phyloP scores from a whole-genome alignment of 2,329 filamentous ascomycete genomes.

The Colletotrichum echinochloae region DNA sequence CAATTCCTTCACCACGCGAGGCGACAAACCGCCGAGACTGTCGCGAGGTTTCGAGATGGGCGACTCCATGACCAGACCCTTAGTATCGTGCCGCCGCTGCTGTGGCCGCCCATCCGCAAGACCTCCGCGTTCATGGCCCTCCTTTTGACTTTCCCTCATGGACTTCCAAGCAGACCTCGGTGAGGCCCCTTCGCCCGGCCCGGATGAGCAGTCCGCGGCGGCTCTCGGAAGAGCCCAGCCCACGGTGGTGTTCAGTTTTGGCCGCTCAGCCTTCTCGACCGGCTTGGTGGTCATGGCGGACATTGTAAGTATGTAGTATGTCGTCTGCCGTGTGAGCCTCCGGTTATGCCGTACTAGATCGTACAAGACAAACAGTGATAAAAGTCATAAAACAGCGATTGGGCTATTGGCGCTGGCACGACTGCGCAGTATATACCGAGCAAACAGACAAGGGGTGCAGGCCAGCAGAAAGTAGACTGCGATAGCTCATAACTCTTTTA shows the following conservation, averaged over 20 bases:
- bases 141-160: constrained; percentile 27
- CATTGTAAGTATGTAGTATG: constrained; percentile 14
- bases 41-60: constrained; percentile 18
- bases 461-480: not conserved
- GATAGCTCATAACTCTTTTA: constrained; percentile 5
- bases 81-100: not conserved
- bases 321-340: constrained; percentile 16
- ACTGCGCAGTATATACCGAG: not conserved
- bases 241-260: constrained; percentile 19
- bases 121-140: not conserved
- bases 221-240: constrained; percentile 19
- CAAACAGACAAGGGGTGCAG: not conserved
- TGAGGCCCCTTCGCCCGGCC: constrained; percentile 13
- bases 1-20: constrained; percentile 42
- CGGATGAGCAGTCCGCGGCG: not conserved
- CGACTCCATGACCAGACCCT: not conserved
- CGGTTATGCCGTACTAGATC: not conserved
- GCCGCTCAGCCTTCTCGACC: constrained; percentile 16
- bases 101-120: not conserved
- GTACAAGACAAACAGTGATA: constrained; percentile 18
- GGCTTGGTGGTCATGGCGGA: constrained; percentile 13
- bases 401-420: constrained; percentile 2
- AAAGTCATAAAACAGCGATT: not conserved
- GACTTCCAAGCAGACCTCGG: constrained; percentile 8
- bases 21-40: constrained; percentile 32